phyloP scores from a whole-genome alignment of 352 stramenopile genomes.

The Globisporangium carolinianum region DNA sequence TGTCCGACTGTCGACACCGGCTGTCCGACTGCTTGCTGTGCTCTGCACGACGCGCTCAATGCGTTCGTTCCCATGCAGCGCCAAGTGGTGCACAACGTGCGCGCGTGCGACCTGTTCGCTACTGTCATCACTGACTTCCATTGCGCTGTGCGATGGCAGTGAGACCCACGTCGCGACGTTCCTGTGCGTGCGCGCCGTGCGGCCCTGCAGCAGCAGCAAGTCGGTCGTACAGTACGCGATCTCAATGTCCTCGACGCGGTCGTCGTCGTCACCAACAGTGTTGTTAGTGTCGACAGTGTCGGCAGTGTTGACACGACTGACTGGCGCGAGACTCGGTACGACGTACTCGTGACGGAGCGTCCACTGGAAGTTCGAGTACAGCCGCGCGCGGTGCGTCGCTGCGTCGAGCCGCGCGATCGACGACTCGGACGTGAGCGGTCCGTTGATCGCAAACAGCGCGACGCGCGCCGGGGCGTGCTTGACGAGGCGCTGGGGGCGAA shows the following conservation, averaged over 20 bases:
- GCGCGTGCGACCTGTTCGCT: slow-evolving; percentile 29
- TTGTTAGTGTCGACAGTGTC: background rate
- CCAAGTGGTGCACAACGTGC: slow-evolving; percentile 77
- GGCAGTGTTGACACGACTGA: background rate
- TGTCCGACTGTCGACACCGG: background rate
- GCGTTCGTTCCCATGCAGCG: slow-evolving; percentile 64
- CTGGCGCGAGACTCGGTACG: slow-evolving; percentile 41
- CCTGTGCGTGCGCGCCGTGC: slow-evolving; percentile 19
- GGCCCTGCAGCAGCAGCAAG: slow-evolving; percentile 74
- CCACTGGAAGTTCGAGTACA: slow-evolving; percentile 83
- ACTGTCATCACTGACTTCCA: slow-evolving; percentile 32
- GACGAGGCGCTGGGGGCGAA: slow-evolving; percentile 80
- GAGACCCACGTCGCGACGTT: slow-evolving; percentile 76
- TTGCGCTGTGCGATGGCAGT: slow-evolving; percentile 55
- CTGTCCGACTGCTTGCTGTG: slow-evolving; percentile 15
- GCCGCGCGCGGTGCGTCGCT: slow-evolving; percentile 31
- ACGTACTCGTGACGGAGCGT: slow-evolving; percentile 58
- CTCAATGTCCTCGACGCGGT: slow-evolving; percentile 42
- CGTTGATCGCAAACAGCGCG: slow-evolving; percentile 72
- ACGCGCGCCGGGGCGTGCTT: slow-evolving; percentile 49
- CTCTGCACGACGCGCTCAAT: slow-evolving; percentile 68
- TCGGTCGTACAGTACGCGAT: slow-evolving; percentile 78
- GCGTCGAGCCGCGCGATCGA: slow-evolving; percentile 68
- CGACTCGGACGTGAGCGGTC: slow-evolving; percentile 56
- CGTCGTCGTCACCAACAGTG: background rate